Base-by-base conservation (phyloP, 768 basidiomycete species). In the Tulasnella sp. region DNA sequence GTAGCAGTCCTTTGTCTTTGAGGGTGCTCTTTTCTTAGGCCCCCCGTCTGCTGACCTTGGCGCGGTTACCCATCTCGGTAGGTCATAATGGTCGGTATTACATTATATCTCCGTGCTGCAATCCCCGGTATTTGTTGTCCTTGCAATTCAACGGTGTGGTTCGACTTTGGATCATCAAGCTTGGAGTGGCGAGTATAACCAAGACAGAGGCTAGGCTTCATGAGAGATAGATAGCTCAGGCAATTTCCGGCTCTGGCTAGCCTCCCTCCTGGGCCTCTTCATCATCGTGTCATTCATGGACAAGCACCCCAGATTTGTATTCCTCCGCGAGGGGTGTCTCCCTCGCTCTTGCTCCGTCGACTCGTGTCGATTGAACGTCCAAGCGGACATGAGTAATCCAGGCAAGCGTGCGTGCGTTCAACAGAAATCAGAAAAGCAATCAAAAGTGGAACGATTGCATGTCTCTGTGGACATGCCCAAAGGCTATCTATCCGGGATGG, bases 151-250 rank as follows among this genome's bases (percentile, higher is more conserved):
- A 69, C 64, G 31, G 64, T 69, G 64, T 37, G 34, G 24, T 37
- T 37, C 28, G 28, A 34, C 16, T 28, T 69, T 34, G 31, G 24
- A 28, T 69, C 34, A 28, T 69, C 6, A 1, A 11, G 34, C 34
- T 69, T 69, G 64, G 64, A 69, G 64, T 28, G 64, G 64, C 64
- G 64, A 69, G 64, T 69, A 69, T 69, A 69, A 31, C 64, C 64
- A 69, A 69, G 34, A 69, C 64, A 69, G 64, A 69, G 64, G 64
- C 64, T 69, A 69, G 64, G 64, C 64, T 69, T 69, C 34, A n/a
- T n/a, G n/a, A 31, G 3, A 69, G 64, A 69, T 37, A 69, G 64
- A 69, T 37, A 69, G 64, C 64, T 69, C 16, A 28, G 64, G 64
- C 64, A 69, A 69, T 69, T 37, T 69, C 64, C 64, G 64, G 64